These are phyloP conservation scores for Cairneyella variabilis DNA, from an alignment of 495 filamentous ascomycete species.

Conservation along the genomic window DNA sequence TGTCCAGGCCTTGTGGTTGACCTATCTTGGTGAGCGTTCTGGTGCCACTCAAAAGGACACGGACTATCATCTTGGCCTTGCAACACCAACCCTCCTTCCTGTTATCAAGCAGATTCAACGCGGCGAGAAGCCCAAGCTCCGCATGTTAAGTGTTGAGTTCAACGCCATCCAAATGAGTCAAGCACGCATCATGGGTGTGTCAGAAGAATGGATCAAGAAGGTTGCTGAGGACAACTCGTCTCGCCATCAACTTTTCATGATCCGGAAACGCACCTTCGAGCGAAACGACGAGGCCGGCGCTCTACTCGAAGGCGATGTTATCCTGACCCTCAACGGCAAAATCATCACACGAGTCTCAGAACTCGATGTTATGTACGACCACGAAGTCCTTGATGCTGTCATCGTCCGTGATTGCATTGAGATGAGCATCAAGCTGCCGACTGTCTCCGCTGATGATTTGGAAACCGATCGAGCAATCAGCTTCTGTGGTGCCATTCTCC, in stretches of 20 bases:
- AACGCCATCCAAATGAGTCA: constrained; percentile 96
- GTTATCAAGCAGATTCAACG: constrained; percentile 80
- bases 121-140: constrained; percentile 70
- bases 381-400: constrained; percentile 76
- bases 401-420: constrained; percentile 85
- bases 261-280: constrained; percentile 73
- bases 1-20: constrained; percentile 93
- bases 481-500: constrained; percentile 92
- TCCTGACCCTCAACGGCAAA: constrained; percentile 85
- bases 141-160: constrained; percentile 91
- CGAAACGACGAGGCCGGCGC: constrained; percentile 62
- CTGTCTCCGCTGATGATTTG: constrained; percentile 82
- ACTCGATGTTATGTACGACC: constrained; percentile 93
- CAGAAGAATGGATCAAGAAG: constrained; percentile 89
- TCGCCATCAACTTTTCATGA: constrained; percentile 96
- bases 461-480: constrained; percentile 89
- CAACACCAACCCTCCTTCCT: constrained; percentile 82
- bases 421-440: constrained; percentile 73
- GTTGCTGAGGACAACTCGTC: constrained; percentile 83
- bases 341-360: constrained; percentile 91
- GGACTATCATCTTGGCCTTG: constrained; percentile 93
- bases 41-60: constrained; percentile 78
- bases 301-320: constrained; percentile 87
- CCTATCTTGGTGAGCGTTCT: constrained; percentile 87
- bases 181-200: constrained; percentile 96